phyloP scores from a whole-genome alignment of 2,329 filamentous ascomycete species.

The Cladosporium sp. region DNA sequence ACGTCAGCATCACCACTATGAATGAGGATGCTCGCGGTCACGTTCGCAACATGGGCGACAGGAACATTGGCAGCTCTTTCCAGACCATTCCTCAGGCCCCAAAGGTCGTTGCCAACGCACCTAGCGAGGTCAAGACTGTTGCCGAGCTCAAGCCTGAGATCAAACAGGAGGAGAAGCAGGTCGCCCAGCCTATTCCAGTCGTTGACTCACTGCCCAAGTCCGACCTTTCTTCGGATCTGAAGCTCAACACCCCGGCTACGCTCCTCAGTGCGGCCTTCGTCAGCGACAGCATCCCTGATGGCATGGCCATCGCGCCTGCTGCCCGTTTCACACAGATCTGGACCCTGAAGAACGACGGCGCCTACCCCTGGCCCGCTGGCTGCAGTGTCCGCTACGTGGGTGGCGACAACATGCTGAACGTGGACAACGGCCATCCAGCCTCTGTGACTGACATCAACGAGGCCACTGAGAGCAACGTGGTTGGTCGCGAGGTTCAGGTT shows the following conservation, averaged over 20 bases:
- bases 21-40: conserved; percentile 73
- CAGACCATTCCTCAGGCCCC: conserved; percentile 31
- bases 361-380: conserved; percentile 78
- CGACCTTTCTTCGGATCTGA: background rate
- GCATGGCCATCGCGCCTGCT: conserved; percentile 69
- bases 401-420: conserved; percentile 93
- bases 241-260: conserved; percentile 28
- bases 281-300: conserved; percentile 76
- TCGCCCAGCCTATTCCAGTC: conserved; percentile 25
- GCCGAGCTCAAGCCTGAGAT: conserved; percentile 67
- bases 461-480: conserved; percentile 80
- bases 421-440: conserved; percentile 78
- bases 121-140: conserved; percentile 69
- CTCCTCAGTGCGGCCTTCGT: conserved; percentile 69
- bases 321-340: conserved; percentile 85
- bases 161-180: conserved; percentile 27
- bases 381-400: conserved; percentile 90
- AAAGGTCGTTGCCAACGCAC: conserved; percentile 47
- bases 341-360: conserved; percentile 84
- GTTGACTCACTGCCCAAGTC: background rate
- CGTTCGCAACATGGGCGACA: conserved; percentile 74
- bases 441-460: conserved; percentile 74
- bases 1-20: conserved; percentile 82
- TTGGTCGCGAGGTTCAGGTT: conserved; percentile 67
- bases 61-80: conserved; percentile 26